Conservation (phyloP, 495 filamentous ascomycete genomes). For the Penicillium waksmanii region DNA sequence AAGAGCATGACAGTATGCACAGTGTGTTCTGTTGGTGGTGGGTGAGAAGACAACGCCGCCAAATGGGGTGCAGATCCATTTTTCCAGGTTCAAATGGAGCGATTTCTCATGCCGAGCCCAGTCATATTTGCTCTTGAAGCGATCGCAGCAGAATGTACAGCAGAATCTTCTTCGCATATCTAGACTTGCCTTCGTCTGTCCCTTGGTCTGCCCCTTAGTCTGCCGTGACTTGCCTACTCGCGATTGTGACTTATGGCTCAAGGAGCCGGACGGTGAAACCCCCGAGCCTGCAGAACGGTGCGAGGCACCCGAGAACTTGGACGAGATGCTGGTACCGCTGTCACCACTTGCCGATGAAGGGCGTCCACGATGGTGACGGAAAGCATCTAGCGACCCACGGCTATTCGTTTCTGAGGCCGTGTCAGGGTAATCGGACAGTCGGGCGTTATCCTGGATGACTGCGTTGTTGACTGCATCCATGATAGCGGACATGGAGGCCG, state of each 20-base stretch:
- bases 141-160: constrained; percentile 82
- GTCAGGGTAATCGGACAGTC: constrained; percentile 10
- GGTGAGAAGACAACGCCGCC: constrained; percentile 42
- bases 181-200: constrained; percentile 53
- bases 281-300: constrained; percentile 11
- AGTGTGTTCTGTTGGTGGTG: constrained; percentile 54
- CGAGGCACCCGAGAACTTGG: constrained; percentile 18
- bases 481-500: constrained; percentile 72
- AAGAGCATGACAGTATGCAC: constrained; percentile 27
- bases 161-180: constrained; percentile 22
- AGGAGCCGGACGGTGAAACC: not conserved
- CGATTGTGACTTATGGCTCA: constrained; percentile 3
- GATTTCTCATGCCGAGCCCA: constrained; percentile 83
- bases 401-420: constrained; percentile 12
- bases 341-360: constrained; percentile 40
- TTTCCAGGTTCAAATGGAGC: constrained; percentile 74
- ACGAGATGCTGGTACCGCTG: constrained; percentile 22
- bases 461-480: constrained; percentile 62
- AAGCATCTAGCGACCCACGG: constrained; percentile 44
- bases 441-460: not conserved
- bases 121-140: constrained; percentile 79
- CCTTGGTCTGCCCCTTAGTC: constrained; percentile 34
- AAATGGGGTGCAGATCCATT: constrained; percentile 72
- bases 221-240: constrained; percentile 16
- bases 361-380: constrained; percentile 59